Evolutionary conservation across 768 basidiomycete genomes (phyloP).

Genomic region (Collybia sordida): DNA sequence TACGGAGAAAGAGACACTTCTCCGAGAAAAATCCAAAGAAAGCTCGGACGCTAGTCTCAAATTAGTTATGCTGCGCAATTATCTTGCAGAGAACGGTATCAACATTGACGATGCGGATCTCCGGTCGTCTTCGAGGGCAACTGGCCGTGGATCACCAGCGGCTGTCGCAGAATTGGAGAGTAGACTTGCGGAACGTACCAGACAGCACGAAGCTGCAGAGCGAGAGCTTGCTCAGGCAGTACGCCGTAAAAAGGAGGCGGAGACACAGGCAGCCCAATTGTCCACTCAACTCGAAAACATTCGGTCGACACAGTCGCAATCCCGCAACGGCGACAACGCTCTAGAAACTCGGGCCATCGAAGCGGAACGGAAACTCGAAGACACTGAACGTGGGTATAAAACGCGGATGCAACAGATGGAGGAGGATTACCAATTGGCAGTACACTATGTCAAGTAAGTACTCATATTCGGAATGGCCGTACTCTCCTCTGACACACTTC

Average conservation of each 20-base stretch:
- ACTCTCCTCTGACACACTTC: slow-evolving; percentile 11
- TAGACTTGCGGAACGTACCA: slow-evolving; percentile 70
- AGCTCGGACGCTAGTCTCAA: slow-evolving; percentile 71
- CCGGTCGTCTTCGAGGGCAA: slow-evolving; percentile 38
- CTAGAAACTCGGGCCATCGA: slow-evolving; percentile 49
- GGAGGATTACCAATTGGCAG: slow-evolving; percentile 93
- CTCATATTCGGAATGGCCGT: slow-evolving; percentile 11
- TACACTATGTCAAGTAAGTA: slow-evolving; percentile 93
- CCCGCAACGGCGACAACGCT: slow-evolving; percentile 24
- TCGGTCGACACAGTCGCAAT: slow-evolving; percentile 59
- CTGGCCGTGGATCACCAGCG: slow-evolving; percentile 38
- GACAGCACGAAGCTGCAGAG: slow-evolving; percentile 72
- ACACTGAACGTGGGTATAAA: slow-evolving; percentile 77
- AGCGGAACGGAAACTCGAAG: slow-evolving; percentile 76
- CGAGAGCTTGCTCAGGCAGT: slow-evolving; percentile 68
- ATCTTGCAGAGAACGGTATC: slow-evolving; percentile 88
- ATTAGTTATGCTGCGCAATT: slow-evolving; percentile 76
- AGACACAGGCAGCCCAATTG: slow-evolving; percentile 64
- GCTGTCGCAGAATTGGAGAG: slow-evolving; percentile 73
- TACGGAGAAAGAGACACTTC: slow-evolving; percentile 59
- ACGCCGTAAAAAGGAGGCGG: slow-evolving; percentile 72
- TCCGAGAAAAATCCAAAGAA: slow-evolving; percentile 64
- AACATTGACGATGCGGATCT: slow-evolving; percentile 72
- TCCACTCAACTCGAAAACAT: slow-evolving; percentile 66
- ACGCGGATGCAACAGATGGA: slow-evolving; percentile 86